Evolutionary conservation across 176 grass and related monocot genomes (phyloP), one percentile per base, ranked within the genome.

Genomic region (Chloris gayana): DNA sequence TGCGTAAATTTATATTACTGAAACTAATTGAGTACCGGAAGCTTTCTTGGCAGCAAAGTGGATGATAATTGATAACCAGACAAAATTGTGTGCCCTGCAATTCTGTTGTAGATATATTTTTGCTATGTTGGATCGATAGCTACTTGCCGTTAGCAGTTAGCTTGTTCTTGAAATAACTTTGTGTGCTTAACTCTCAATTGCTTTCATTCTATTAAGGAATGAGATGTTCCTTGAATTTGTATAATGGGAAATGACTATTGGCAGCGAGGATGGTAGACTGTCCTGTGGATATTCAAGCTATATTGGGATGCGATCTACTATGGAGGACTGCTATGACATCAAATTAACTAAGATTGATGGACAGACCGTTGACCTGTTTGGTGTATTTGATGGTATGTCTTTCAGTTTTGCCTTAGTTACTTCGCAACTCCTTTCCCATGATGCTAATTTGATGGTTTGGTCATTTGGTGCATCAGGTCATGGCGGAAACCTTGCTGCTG

Each of bases 281-380:
- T 85, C 83, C 30, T 98, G 80, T 69, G 95, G 90, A 70, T 94
- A 90, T 73, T 88, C 90, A 33, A 94, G 90, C 72, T 94, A 85
- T 73, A 83, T 69, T 60, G 92, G 92, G 66, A 79, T 59, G 75
- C 89, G 92, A 67, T 41, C 87, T 77, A 85, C 75, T 78, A 98
- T 94, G 95, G 92, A 98, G 74, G 95, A 98, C 77, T 86, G 80
- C 46, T 94, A 87, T 85, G 92, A 92, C 32, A 74, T 91, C 53
- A 92, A 92, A 79, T 80, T 88, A 34, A 73, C 85, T 64, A 85
- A 85, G 37, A 78, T 94, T 37, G 27, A 91, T 21, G 88, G 60
- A 14, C 74, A 83, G 41, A 22, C 77, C 74, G 83, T 98, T 61
- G 87, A 78, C 69, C 74, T 94, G n/a, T 89, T 98, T 87, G 95